Percentiles rank a stretch among this genome's conserved stretches.
Evolutionary conservation across 108 stramenopile genomes (phyloP).

Genomic region (Skeletonema tropicum): DNA sequence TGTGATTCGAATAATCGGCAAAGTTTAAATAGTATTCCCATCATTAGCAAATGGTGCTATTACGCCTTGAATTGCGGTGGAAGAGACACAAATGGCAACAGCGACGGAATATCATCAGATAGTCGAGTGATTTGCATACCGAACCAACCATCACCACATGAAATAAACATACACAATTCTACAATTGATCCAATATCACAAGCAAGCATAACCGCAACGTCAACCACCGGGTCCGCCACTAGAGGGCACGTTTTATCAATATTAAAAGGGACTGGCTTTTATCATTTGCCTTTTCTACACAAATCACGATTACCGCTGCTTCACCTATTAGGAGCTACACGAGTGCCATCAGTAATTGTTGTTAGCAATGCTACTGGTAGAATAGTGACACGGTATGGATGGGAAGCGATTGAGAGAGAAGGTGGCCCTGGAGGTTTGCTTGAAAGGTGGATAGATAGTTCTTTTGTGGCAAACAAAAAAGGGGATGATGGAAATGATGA

Average conservation of each 20-base stretch:
- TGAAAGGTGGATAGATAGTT: constrained; percentile 31
- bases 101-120: not conserved
- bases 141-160: constrained; percentile 26
- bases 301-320: constrained; percentile 19
- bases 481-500: constrained; percentile 7
- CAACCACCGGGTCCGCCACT: not conserved
- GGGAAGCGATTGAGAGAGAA: constrained; percentile 51
- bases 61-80: constrained; percentile 7
- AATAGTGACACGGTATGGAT: constrained; percentile 42
- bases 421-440: constrained; percentile 7
- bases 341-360: constrained; percentile 39
- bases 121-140: constrained; percentile 44
- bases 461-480: constrained; percentile 12
- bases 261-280: constrained; percentile 31
- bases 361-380: constrained; percentile 34
- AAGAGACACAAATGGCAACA: not conserved
- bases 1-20: constrained; percentile 44
- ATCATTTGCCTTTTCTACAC: constrained; percentile 36
- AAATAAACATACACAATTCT: not conserved
- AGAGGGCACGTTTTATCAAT: not conserved
- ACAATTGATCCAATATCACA: not conserved
- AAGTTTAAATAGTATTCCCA: constrained; percentile 36
- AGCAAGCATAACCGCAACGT: constrained; percentile 3
- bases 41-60: constrained; percentile 41
- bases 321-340: constrained; percentile 27